These are phyloP conservation scores for Cinchona pubescens DNA, from an alignment of 257 asterid species.

Conservation along the genomic window DNA sequence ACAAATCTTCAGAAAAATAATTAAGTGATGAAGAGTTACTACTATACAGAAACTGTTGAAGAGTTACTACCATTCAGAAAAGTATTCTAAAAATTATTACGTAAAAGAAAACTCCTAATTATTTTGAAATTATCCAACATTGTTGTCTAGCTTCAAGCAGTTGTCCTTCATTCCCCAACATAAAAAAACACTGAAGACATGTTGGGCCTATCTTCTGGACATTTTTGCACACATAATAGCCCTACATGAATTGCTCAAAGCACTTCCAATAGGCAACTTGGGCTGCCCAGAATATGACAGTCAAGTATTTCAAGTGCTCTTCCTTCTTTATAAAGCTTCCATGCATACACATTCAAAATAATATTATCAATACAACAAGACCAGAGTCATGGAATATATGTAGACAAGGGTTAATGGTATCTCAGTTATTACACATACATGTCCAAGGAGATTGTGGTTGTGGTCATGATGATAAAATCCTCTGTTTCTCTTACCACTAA, in stretches of 20 bases:
- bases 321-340: constrained; percentile 30
- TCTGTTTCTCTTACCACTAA: constrained; percentile 31
- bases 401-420: not conserved
- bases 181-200: constrained; percentile 35
- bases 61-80: no score
- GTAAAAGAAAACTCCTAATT: no score
- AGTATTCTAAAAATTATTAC: no score
- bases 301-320: constrained; percentile 29
- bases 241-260: constrained; percentile 27
- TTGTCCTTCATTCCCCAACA: constrained; percentile 31
- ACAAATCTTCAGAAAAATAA: no score
- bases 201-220: constrained; percentile 35
- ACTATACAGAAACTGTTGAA: no score
- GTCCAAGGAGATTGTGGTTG: constrained; percentile 31
- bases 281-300: constrained; percentile 1
- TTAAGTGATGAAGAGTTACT: no score
- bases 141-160: constrained; percentile 33
- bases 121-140: constrained; percentile 33
- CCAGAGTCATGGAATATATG: not conserved
- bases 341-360: constrained; percentile 23
- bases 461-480: constrained; percentile 30
- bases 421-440: constrained; percentile 10
- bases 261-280: constrained; percentile 17
- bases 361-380: not conserved
- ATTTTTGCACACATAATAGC: constrained; percentile 34